Base-by-base conservation (phyloP, 192 early-diverging fungal species). In the Coemansia sp. region DNA sequence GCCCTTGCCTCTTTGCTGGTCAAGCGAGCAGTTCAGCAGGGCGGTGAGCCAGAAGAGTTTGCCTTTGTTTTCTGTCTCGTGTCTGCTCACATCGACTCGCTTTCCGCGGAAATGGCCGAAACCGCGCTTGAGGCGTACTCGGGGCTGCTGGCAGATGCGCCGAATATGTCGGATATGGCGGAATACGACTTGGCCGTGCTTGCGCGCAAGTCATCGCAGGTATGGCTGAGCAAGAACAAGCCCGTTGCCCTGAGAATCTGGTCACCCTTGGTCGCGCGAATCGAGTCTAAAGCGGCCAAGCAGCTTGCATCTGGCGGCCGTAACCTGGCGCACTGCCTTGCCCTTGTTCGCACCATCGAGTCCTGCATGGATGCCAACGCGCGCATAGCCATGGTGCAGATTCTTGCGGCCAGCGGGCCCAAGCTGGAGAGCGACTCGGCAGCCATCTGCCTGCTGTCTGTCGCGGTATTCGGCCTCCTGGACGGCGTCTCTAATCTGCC, bases 21-120 rank as follows among this genome's bases (percentile, higher is more conserved):
- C 28, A 42, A 25, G 39, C 28, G 39, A 42, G 11, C 13, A 18
- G 13, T 16, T 10, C 39, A 42, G 16, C 39, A 42, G 3, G 16
- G 13, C 13, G 13, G 39, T 13, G 13, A 42, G 16, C 39, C 36
- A 8, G 35, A 8, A 2, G 34, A 45, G 22, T 13, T 57, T 42
- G 51, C 72, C 20, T 62, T 74, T 53, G 58, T 61, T 9, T 71
- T 63, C 29, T 64, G 60, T 0, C 51, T 80, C 23, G 32, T 61
- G 24, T 23, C 28, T 23, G 46, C 46, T 7, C 72, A 75, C 51
- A n/a, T 56, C 9, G 54, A 54, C 16, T 64, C 62, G 25, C 42
- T 74, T 9, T 27, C 63, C 3, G 20, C 25, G 29, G 24, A 4
- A 13, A 5, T 35, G 29, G n/a, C 28, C 6, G 20, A 18, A 11